Base-by-base conservation (phyloP, 148 eudicot species). In the Drosera capensis region DNA sequence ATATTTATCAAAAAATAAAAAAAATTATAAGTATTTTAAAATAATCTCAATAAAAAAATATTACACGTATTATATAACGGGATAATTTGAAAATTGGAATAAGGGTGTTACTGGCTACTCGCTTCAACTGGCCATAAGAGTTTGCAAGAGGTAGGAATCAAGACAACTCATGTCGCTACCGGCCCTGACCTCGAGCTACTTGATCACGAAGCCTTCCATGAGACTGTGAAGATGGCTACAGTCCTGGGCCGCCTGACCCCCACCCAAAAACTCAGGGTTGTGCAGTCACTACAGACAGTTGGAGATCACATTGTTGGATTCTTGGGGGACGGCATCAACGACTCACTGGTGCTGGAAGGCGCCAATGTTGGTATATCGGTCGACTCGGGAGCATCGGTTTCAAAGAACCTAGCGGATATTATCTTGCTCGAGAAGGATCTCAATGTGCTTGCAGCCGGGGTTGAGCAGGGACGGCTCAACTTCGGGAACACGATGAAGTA, bases 41-140 rank as follows among this genome's bases (percentile, higher is more conserved):
- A n/a, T n/a, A n/a, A n/a, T n/a, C n/a, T n/a, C n/a, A n/a, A n/a
- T n/a, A n/a, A n/a, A n/a, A n/a, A n/a, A n/a, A n/a, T n/a, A n/a
- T n/a, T n/a, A n/a, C n/a, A n/a, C n/a, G n/a, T n/a, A n/a, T n/a
- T n/a, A n/a, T n/a, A n/a, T n/a, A n/a, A n/a, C n/a, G n/a, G n/a
- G n/a, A n/a, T n/a, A n/a, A n/a, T n/a, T n/a, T n/a, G n/a, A n/a
- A n/a, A n/a, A 75, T 36, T 75, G 82, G 82, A 74, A 71, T 5
- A 68, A 68, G 46, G 82, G 71, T 77, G 82, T 75, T 65, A 71
- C 77, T 1, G 77, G 77, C 1, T 72, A 71, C 40, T 43, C 77
- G 7, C 71, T 71, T 34, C 52, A 65, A 20, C 66, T 71, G 2
- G 69, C 77, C 13, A 71, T 71, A 58, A 53, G 59, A 45, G 48